phyloP scores from a whole-genome alignment of 2,329 filamentous ascomycete species.

The Cytospora chrysosperma region DNA sequence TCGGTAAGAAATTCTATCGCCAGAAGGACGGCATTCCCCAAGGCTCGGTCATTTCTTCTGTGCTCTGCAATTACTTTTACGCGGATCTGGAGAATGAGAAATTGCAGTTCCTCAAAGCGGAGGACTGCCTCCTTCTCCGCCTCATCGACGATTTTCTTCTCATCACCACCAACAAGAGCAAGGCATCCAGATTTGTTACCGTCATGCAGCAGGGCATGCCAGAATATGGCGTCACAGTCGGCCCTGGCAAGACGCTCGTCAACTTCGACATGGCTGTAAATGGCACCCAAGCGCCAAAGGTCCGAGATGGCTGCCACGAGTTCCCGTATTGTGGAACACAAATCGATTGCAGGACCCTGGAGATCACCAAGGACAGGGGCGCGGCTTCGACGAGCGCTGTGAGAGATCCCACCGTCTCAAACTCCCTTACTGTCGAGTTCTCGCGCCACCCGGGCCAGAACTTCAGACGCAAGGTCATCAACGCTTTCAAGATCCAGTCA shows the following conservation, averaged over 20 bases:
- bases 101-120: conserved; percentile 62
- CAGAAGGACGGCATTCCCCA: conserved; percentile 91
- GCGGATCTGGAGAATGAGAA: conserved; percentile 74
- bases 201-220: conserved; percentile 78
- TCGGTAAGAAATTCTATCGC: conserved; percentile 84
- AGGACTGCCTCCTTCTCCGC: conserved; percentile 69
- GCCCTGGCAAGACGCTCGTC: conserved; percentile 73
- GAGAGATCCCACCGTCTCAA: conserved; percentile 50
- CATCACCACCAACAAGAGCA: conserved; percentile 66
- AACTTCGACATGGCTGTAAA: conserved; percentile 72
- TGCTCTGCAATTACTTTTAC: conserved; percentile 95
- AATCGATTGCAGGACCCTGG: conserved; percentile 73
- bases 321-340: conserved; percentile 89
- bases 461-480: conserved; percentile 77
- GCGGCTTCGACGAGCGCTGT: conserved; percentile 35
- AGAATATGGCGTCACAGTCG: conserved; percentile 78
- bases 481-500: conserved; percentile 78
- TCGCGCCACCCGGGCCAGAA: conserved; percentile 69
- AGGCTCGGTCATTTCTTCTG: conserved; percentile 81
- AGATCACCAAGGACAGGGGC: conserved; percentile 68
- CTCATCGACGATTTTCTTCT: conserved; percentile 93
- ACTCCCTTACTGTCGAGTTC: conserved; percentile 78
- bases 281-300: conserved; percentile 50
- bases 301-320: conserved; percentile 34
- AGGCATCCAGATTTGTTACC: conserved; percentile 71